A percentile compares a stretch with the other conserved stretches of the same genome.
Evolutionary conservation across 139 green algal genomes (phyloP).

Genomic region (Spirogloea muscicola): DNA sequence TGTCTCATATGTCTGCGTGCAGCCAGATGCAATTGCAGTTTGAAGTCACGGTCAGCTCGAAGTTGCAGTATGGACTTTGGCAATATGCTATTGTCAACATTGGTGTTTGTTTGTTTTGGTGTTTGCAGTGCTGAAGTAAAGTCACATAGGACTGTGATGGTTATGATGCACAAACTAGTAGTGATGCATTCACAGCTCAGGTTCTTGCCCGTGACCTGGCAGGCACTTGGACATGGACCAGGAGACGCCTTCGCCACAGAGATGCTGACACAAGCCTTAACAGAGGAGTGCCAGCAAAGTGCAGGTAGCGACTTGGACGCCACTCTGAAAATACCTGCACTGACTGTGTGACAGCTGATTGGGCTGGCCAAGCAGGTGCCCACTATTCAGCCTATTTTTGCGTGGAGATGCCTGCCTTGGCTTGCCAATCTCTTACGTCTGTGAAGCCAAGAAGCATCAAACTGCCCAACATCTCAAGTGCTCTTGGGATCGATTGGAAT

Average conservation of each 20-base stretch:
- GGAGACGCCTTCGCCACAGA: constrained; percentile 5
- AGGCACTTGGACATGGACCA: constrained; percentile 15
- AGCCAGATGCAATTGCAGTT: not conserved
- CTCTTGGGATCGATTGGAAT: no score
- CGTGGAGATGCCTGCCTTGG: no score
- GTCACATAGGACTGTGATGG: not conserved
- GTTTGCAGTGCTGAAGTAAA: not conserved
- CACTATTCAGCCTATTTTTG: no score
- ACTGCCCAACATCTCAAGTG: no score
- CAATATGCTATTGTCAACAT: no score
- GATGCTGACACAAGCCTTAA: constrained; percentile 21
- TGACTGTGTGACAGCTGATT: no score
- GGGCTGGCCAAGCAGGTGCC: no score
- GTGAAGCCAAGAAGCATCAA: no score
- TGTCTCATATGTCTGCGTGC: not conserved
- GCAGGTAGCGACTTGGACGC: no score
- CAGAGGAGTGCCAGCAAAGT: constrained; percentile 30
- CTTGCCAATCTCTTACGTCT: no score
- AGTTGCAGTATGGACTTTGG: not conserved
- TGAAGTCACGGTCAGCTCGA: not conserved
- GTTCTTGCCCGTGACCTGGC: not conserved
- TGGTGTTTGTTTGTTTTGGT: no score
- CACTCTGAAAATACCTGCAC: no score
- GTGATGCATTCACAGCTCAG: not conserved
- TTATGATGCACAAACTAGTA: not conserved